These are phyloP conservation scores for Venturia pyrina DNA, from an alignment of 2,329 filamentous ascomycete species.

Conservation along the genomic window DNA sequence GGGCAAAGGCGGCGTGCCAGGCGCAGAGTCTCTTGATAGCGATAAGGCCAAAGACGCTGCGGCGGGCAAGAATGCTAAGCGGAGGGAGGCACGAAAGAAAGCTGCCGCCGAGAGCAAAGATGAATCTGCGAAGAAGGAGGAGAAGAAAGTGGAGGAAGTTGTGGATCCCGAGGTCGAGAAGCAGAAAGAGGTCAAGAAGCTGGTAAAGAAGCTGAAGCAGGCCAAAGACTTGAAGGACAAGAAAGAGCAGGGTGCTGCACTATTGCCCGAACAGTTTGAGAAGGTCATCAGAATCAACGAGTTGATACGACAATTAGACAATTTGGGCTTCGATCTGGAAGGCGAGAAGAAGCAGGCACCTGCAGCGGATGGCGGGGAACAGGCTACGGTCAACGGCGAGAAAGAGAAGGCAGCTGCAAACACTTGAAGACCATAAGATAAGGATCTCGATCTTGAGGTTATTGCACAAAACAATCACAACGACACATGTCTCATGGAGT, in stretches of 20 bases:
- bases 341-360: constrained; percentile 48
- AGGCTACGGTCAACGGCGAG: neutral
- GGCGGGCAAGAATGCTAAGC: constrained; percentile 80
- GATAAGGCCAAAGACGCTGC: constrained; percentile 35
- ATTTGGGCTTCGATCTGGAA: constrained; percentile 72
- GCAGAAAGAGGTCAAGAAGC: constrained; percentile 84
- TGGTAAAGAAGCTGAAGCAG: constrained; percentile 92
- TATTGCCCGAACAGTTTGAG: constrained; percentile 89
- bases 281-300: constrained; percentile 98
- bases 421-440: neutral
- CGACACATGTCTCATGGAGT: neutral
- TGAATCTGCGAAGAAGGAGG: neutral
- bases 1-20: constrained; percentile 59
- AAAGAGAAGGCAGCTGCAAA: neutral
- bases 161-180: constrained; percentile 64
- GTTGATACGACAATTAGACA: constrained; percentile 76
- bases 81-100: constrained; percentile 56
- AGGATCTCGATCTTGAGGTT: neutral
- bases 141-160: constrained; percentile 21
- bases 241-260: constrained; percentile 72
- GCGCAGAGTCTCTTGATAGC: constrained; percentile 50
- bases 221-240: constrained; percentile 83
- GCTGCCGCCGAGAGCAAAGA: constrained; percentile 30
- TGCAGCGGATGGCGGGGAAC: neutral
- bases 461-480: neutral